A percentile compares a stretch with the other conserved stretches of the same genome.
These are phyloP conservation scores for Falciphora oryzae DNA, from an alignment of 2,329 filamentous ascomycete species.

Conservation along the genomic window DNA sequence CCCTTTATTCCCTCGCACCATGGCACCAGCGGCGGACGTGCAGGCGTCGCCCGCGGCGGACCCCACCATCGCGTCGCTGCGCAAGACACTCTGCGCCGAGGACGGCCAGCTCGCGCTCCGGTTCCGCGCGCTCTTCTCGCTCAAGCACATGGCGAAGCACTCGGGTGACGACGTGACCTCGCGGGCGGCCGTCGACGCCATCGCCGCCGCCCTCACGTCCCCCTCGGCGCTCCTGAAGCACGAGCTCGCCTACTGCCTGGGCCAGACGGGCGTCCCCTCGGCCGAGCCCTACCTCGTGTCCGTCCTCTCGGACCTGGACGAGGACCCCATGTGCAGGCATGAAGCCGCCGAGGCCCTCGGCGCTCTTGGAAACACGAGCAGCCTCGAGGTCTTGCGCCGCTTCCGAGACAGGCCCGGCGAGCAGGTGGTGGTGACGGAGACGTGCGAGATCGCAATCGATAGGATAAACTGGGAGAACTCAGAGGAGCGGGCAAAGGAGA, in stretches of 20 bases:
- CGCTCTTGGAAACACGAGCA: constrained; percentile 70
- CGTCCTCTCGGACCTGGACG: constrained; percentile 70
- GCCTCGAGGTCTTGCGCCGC: constrained; percentile 65
- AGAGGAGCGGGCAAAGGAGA: constrained; percentile 64
- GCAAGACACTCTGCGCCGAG: constrained; percentile 75
- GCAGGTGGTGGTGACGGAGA: constrained; percentile 79
- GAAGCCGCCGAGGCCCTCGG: constrained; percentile 94
- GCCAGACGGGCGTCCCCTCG: constrained; percentile 75
- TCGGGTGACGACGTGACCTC: constrained; percentile 46
- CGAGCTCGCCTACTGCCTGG: constrained; percentile 93
- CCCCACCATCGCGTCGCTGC: constrained; percentile 55
- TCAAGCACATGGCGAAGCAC: constrained; percentile 83
- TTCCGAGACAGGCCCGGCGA: constrained; percentile 73
- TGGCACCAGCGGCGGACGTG: constrained; percentile 20
- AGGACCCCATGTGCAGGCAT: constrained; percentile 93
- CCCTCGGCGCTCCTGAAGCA: constrained; percentile 90
- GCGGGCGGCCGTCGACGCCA: constrained; percentile 63
- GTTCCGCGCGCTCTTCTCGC: constrained; percentile 94
- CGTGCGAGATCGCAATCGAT: constrained; percentile 93
- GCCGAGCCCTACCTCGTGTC: constrained; percentile 66
- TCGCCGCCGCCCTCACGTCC: constrained; percentile 79
- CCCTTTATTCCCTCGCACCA: constrained; percentile 9
- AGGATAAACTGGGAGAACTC: constrained; percentile 91
- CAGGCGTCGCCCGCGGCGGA: constrained; percentile 15
- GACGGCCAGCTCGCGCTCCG: constrained; percentile 75